A percentile compares a stretch with the other conserved stretches of the same genome.
Conservation (phyloP, 2,329 filamentous ascomycete species). For the Plenodomus tracheiphilus region DNA sequence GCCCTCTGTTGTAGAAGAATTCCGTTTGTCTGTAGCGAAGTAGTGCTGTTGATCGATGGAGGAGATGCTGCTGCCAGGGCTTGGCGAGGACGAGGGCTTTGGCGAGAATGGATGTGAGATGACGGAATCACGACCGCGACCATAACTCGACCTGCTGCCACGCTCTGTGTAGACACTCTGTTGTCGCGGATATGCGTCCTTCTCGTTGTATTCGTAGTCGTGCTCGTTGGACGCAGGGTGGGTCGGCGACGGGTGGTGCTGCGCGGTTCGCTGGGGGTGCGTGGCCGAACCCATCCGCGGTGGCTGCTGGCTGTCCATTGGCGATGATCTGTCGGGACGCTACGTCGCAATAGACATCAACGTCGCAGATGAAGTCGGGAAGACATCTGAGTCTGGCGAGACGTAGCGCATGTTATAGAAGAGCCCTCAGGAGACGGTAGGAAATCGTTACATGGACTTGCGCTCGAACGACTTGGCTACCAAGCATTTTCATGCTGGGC, state of each 20-base stretch:
- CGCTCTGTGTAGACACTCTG: conserved; percentile 18
- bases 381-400: conserved; percentile 24
- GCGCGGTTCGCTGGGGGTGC: conserved; percentile 18
- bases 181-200: conserved; percentile 22
- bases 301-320: conserved; percentile 40
- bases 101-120: conserved; percentile 44
- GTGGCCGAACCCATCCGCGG: conserved; percentile 32
- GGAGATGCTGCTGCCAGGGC: conserved; percentile 39
- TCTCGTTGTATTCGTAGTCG: conserved; percentile 29
- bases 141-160: conserved; percentile 28
- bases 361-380: conserved; percentile 16
- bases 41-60: conserved; percentile 22
- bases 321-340: conserved; percentile 24
- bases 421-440: conserved; percentile 39
- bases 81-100: conserved; percentile 38
- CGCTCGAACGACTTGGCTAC: conserved; percentile 35
- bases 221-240: conserved; percentile 13
- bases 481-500: neutral
- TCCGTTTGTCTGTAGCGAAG: conserved; percentile 20
- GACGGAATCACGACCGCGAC: conserved; percentile 41
- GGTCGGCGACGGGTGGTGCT: conserved; percentile 11
- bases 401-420: conserved; percentile 41
- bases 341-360: conserved; percentile 33
- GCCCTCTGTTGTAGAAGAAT: conserved; percentile 9
- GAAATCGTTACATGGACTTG: conserved; percentile 37